phyloP scores from a whole-genome alignment of 176 grass and related monocot genomes.

The Carex littledalei region DNA sequence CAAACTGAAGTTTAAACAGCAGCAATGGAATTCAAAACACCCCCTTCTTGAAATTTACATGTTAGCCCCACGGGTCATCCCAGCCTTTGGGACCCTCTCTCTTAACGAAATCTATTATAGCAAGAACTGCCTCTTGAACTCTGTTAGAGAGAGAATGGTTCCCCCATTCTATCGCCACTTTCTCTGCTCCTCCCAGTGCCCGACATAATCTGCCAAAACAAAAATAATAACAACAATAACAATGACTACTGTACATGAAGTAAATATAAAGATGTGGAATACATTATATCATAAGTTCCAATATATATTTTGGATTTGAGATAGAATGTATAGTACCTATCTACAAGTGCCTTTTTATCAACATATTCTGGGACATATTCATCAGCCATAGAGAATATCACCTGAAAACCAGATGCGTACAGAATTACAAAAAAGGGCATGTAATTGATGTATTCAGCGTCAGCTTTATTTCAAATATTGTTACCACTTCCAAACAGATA shows the following conservation, averaged over 20 bases:
- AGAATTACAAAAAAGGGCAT: background rate
- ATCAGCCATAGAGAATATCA: conserved; percentile 97
- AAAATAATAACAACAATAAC: conserved; percentile 23
- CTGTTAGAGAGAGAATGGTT: conserved; percentile 89
- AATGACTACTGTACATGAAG: background rate
- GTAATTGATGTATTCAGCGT: background rate
- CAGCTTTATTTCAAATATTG: background rate
- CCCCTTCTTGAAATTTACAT: background rate
- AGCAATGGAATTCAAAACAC: background rate
- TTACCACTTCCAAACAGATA: background rate
- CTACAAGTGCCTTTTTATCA: conserved; percentile 78
- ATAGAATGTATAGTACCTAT: conserved; percentile 43
- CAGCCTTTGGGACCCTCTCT: conserved; percentile 94
- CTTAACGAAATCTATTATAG: conserved; percentile 97
- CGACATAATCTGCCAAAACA: conserved; percentile 52
- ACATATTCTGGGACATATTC: conserved; percentile 95
- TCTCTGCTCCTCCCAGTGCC: conserved; percentile 81
- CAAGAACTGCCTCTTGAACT: conserved; percentile 78
- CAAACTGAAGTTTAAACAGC: background rate
- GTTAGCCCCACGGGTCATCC: conserved; percentile 97
- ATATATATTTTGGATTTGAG: background rate
- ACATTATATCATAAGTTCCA: conserved; percentile 1
- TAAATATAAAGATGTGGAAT: background rate
- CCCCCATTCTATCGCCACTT: conserved; percentile 88
- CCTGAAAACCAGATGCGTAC: conserved; percentile 31